Evolutionary conservation across 306 rosid species (phyloP).

Genomic region (Cajanus cajan): DNA sequence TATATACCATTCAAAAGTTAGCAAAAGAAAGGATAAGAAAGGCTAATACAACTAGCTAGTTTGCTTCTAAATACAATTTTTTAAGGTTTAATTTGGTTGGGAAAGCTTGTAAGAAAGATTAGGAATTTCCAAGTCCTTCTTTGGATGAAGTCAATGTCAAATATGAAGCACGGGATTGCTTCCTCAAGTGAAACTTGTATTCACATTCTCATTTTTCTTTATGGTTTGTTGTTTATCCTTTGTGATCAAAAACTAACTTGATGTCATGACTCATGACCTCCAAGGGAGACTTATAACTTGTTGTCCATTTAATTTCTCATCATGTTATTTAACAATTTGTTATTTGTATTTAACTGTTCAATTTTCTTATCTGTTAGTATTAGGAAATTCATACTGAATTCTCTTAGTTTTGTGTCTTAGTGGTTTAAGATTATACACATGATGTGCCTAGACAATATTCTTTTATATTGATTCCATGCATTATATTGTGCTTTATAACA

Average conservation of each 20-base stretch:
- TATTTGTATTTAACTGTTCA: neutral
- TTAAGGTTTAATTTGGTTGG: slow-evolving; percentile 22
- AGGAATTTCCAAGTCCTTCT: slow-evolving; percentile 31
- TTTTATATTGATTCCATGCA: neutral
- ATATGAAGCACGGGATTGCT: slow-evolving; percentile 46
- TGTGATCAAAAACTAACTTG: slow-evolving; percentile 8
- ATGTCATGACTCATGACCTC: slow-evolving; percentile 1
- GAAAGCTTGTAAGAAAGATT: slow-evolving; percentile 59
- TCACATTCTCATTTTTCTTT: slow-evolving; percentile 24
- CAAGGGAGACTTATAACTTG: neutral
- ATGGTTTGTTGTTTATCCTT: slow-evolving; percentile 24
- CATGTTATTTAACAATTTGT: neutral
- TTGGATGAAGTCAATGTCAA: slow-evolving; percentile 46
- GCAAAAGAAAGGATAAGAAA: slow-evolving; percentile 1
- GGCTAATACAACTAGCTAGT: slow-evolving; percentile 1
- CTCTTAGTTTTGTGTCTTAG: neutral
- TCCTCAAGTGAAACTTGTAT: slow-evolving; percentile 46
- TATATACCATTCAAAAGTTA: slow-evolving; percentile 21
- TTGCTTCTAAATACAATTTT: slow-evolving; percentile 33
- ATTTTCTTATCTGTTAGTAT: neutral
- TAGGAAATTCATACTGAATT: neutral
- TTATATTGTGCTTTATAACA: neutral
- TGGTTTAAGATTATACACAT: neutral
- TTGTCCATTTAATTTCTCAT: slow-evolving; percentile 27
- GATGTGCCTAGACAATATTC: neutral